phyloP scores from a whole-genome alignment of 768 basidiomycete species.

The Chalciporus piperatus region DNA sequence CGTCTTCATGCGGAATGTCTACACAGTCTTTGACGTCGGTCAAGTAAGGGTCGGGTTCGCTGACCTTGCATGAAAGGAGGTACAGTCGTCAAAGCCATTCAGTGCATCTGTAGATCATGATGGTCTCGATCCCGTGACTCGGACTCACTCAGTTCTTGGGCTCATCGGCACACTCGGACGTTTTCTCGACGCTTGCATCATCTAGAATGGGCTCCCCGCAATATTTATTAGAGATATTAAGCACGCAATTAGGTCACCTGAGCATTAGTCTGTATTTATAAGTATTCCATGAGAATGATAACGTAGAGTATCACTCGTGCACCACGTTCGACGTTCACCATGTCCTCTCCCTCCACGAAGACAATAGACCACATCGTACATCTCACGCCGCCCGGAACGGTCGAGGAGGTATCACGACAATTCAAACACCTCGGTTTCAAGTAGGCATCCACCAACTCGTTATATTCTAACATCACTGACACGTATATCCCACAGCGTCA shows the following conservation, averaged over 20 bases:
- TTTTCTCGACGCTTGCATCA: neutral
- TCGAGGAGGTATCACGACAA: constrained; percentile 46
- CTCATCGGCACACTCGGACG: neutral
- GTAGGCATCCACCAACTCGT: constrained; percentile 34
- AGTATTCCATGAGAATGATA: neutral
- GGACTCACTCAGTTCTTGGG: neutral
- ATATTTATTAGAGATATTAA: neutral
- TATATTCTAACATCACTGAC: no score
- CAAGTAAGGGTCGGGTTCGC: constrained; percentile 43
- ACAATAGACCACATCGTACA: constrained; percentile 70
- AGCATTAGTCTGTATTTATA: neutral
- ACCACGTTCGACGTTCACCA: constrained; percentile 3
- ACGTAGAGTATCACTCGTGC: neutral
- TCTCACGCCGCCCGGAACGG: constrained; percentile 61
- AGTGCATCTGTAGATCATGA: neutral
- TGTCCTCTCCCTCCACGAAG: constrained; percentile 35
- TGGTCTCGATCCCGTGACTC: no score
- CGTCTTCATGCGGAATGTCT: constrained; percentile 45
- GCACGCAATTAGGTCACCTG: constrained; percentile 1
- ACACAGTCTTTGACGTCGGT: constrained; percentile 42
- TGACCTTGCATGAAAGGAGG: constrained; percentile 20
- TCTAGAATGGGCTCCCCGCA: neutral
- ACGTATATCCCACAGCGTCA: constrained; percentile 43
- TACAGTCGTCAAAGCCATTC: no score
- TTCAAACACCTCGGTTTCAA: constrained; percentile 65